Conservation (phyloP, 257 asterid genomes). For the Salvia rosmarinus region DNA sequence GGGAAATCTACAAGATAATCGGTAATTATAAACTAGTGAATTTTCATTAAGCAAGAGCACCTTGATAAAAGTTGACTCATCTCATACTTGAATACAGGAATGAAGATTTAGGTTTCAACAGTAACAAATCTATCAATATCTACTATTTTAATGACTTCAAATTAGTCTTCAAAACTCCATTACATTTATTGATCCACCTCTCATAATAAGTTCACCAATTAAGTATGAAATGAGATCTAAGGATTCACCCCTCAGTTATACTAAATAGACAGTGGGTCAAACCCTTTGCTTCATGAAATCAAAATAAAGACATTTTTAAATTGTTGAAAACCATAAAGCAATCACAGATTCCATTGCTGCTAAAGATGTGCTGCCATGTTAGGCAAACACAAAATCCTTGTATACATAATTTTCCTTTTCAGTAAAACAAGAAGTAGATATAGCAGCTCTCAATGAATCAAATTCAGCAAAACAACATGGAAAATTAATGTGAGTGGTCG, state of each 20-base stretch:
- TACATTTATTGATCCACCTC: constrained; percentile 9
- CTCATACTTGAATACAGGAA: constrained; percentile 17
- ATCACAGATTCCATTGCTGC: constrained; percentile 24
- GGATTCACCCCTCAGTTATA: constrained; percentile 12
- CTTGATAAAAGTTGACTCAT: constrained; percentile 31
- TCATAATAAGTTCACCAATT: no score
- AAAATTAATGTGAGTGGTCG: constrained; percentile 14
- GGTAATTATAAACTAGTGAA: constrained; percentile 4
- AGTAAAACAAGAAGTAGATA: neutral
- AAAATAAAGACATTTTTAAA: neutral
- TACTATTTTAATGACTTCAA: constrained; percentile 5
- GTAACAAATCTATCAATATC: neutral
- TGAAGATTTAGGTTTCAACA: constrained; percentile 19
- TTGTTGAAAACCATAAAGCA: constrained; percentile 9
- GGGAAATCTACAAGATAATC: neutral
- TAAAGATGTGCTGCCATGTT: constrained; percentile 26
- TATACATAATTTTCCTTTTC: neutral
- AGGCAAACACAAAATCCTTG: constrained; percentile 8
- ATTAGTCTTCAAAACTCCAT: neutral
- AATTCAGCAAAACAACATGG: constrained; percentile 28
- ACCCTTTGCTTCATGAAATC: neutral
- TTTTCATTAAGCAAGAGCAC: constrained; percentile 1
- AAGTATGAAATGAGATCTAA: constrained; percentile 43
- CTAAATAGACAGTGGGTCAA: constrained; percentile 15
- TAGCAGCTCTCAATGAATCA: constrained; percentile 22